Percentiles rank a stretch among this genome's conserved stretches.
These are phyloP conservation scores for Pythium aristosporum DNA, from an alignment of 352 stramenopile species.

Conservation along the genomic window DNA sequence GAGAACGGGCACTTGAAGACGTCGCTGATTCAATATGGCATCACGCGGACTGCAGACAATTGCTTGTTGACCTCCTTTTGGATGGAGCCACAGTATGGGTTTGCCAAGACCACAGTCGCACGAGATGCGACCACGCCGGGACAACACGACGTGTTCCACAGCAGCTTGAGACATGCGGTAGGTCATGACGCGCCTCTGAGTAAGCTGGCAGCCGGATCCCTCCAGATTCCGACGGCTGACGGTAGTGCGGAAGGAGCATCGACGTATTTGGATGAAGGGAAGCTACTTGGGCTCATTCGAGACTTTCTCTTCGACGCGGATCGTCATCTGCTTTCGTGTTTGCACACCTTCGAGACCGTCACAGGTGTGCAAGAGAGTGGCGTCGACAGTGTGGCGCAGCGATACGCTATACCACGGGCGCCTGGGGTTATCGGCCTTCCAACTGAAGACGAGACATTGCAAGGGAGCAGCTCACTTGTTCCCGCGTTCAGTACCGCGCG, in stretches of 20 bases:
- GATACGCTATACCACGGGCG: slow-evolving; percentile 21
- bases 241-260: slow-evolving; percentile 18
- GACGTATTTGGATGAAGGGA: slow-evolving; percentile 67
- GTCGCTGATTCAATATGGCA: slow-evolving; percentile 76
- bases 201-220: slow-evolving; percentile 16
- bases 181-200: slow-evolving; percentile 64
- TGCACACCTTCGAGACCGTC: slow-evolving; percentile 81
- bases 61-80: slow-evolving; percentile 86
- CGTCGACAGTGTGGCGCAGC: slow-evolving; percentile 26
- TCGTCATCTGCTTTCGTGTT: slow-evolving; percentile 73
- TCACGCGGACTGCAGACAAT: slow-evolving; percentile 69
- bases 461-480: slow-evolving; percentile 37
- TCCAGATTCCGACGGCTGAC: slow-evolving; percentile 24
- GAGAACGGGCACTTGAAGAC: slow-evolving; percentile 73
- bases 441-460: background rate
- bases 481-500: slow-evolving; percentile 85
- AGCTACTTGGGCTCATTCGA: slow-evolving; percentile 71
- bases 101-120: slow-evolving; percentile 58
- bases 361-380: slow-evolving; percentile 51
- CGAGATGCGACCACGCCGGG: slow-evolving; percentile 29
- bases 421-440: slow-evolving; percentile 44
- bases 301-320: slow-evolving; percentile 77
- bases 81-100: slow-evolving; percentile 86
- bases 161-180: slow-evolving; percentile 64
- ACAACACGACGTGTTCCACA: slow-evolving; percentile 62